Evolutionary conservation across 441 rosid species (phyloP).

Genomic region (Cnidoscolus chayamansa): DNA sequence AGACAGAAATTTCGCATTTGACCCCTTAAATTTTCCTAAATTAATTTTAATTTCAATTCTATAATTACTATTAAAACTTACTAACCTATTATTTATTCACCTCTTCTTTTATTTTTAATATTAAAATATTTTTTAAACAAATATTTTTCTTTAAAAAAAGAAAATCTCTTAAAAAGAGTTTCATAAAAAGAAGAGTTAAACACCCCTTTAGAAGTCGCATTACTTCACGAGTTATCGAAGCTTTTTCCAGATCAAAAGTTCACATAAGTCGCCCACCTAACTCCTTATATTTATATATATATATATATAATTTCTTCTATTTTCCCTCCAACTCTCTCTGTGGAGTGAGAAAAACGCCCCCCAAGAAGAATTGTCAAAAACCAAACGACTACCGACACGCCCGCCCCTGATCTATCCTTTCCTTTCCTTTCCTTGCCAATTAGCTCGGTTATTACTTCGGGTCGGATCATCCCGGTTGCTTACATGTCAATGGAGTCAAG

Average conservation of each 20-base stretch:
- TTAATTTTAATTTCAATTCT: no score
- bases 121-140: no score
- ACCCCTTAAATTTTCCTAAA: no score
- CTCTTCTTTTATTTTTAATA: no score
- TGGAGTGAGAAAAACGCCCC: neutral
- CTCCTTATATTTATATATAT: neutral
- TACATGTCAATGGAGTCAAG: slow-evolving; percentile 45
- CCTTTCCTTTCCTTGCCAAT: neutral
- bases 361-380: neutral
- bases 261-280: slow-evolving; percentile 8
- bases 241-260: slow-evolving; percentile 33
- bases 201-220: neutral
- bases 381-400: slow-evolving; percentile 35
- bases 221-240: slow-evolving; percentile 30
- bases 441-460: neutral
- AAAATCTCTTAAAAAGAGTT: neutral
- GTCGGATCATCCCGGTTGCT: slow-evolving; percentile 14
- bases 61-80: no score
- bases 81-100: no score
- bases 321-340: no score
- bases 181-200: neutral
- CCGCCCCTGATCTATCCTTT: neutral
- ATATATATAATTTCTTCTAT: neutral
- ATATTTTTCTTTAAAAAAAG: neutral
- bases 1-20: no score